These are phyloP conservation scores for Arabidopsis thaliana DNA, from an alignment of 345 rosid genomes.

Conservation along the genomic window TAIR10.1 NC_003074.8:2398001-2398500, in stretches of 20 bases:
- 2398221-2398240: conserved; percentile 8
- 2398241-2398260: neutral
- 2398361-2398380: neutral
- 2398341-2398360: neutral
- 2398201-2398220: neutral
- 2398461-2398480: conserved; percentile 4
- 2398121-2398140: conserved; percentile 27
- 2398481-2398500: neutral
- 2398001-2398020: conserved; percentile 33
- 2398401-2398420: neutral
- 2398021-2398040: conserved; percentile 28
- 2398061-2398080: conserved; percentile 31
- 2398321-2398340: neutral
- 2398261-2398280: neutral
- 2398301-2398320: neutral
- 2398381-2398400: neutral
- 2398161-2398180: neutral
- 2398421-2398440: neutral
- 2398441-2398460: neutral
- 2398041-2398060: conserved; percentile 7
- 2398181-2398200: neutral
- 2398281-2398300: conserved; percentile 1
- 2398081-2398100: conserved; percentile 29
- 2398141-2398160: conserved; percentile 34
- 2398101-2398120: conserved; percentile 25